Base-by-base conservation (phyloP, 1,284 basidiomycete genomes). In the Microbotryum scabiosae region DNA sequence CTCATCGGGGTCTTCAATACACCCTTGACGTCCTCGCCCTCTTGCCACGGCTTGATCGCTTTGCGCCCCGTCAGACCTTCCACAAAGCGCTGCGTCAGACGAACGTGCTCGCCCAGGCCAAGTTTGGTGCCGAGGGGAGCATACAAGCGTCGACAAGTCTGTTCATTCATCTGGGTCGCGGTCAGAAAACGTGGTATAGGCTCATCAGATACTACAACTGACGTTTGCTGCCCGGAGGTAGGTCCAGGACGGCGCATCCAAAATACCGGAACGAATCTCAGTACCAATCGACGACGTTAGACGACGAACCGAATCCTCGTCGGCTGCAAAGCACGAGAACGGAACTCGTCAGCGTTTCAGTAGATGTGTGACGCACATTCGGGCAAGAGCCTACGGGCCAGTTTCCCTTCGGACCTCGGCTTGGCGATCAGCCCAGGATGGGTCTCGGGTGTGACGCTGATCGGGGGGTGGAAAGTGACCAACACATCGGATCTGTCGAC, bases 211-310 rank as follows among this genome's bases (percentile, higher is more conserved):
- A 18, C 36, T 41, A 18, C 16, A 5, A 41, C 36, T 41, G 36
- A 41, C 36, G 72, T 88, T 88, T 18, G 85, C 84, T 18, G 80
- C 81, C 47, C 86, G 82, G 46, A 89, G 79, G 25, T 86, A 75
- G 64, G 84, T 80, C 88, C 89, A 91, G 8, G 85, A 85, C 23
- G 88, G 89, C 1, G 87, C 84, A 67, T 89, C 85, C 51, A 89
- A 79, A 0, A 86, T 87, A 2, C 86, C 87, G 28, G 81, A 81
- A 60, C 84, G 82, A 63, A 91, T 88, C 63, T 82, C 78, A 47
- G 81, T 77, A 54, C 85, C 82, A 70, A 90, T 81, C 57, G 76
- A 78, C 3, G 80, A 72, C 2, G 88, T 90, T 23, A 90, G 72
- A 4, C 74, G 69, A 23, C 83, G 81, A 59, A 90, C 82, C 51